These are phyloP conservation scores for Babesia sp. DNA, from an alignment of 169 alveolate species.

Conservation along the genomic window DNA sequence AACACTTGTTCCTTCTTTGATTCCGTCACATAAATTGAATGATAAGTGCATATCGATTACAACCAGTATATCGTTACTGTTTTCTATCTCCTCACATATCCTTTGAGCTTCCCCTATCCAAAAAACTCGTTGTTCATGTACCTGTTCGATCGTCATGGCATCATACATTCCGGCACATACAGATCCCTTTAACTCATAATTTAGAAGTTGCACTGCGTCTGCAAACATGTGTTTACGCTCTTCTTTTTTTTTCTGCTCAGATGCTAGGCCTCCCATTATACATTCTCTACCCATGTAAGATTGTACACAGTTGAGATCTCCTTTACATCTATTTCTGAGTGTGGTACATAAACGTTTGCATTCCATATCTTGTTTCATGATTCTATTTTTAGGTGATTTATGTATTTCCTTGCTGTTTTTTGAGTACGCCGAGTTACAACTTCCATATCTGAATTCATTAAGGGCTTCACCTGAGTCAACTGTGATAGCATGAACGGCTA, in stretches of 20 bases:
- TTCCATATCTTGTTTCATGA: background rate
- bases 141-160: background rate
- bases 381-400: background rate
- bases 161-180: slow-evolving; percentile 23
- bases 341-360: background rate
- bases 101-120: slow-evolving; percentile 1
- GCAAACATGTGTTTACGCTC: background rate
- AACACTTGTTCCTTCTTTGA: background rate
- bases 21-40: slow-evolving; percentile 10
- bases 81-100: background rate
- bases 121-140: background rate
- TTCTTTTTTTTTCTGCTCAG: background rate
- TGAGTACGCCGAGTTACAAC: slow-evolving; percentile 1
- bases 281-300: slow-evolving; percentile 1
- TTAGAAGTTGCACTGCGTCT: background rate
- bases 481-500: background rate
- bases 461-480: background rate
- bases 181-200: slow-evolving; percentile 5
- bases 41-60: slow-evolving; percentile 8
- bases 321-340: background rate
- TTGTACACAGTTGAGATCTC: background rate
- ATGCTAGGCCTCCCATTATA: background rate
- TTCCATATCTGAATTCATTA: background rate
- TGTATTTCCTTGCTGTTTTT: background rate
- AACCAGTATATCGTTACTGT: background rate